A percentile compares a stretch with the other conserved stretches of the same genome.
These are phyloP conservation scores for Mediolabrus comicus DNA, from an alignment of 108 stramenopile genomes.

Conservation along the genomic window DNA sequence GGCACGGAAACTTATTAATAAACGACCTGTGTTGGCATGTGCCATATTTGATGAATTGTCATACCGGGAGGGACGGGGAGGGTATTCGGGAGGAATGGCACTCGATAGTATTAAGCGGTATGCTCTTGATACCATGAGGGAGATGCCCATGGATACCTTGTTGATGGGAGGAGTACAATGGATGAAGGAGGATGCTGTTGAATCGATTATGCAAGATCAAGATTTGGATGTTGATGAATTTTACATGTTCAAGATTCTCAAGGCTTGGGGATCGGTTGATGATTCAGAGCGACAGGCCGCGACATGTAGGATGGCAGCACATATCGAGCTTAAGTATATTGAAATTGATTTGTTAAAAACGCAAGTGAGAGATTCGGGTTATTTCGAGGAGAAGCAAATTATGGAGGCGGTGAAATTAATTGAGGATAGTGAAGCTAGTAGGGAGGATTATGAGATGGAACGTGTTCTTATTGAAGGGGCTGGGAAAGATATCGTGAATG, in stretches of 20 bases:
- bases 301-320: conserved; percentile 24
- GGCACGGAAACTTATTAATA: conserved; percentile 44
- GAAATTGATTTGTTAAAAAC: conserved; percentile 45
- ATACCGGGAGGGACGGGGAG: conserved; percentile 25
- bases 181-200: conserved; percentile 42
- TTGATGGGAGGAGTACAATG: conserved; percentile 56
- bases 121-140: conserved; percentile 48
- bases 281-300: conserved; percentile 10
- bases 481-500: conserved; percentile 46
- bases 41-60: conserved; percentile 68
- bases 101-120: conserved; percentile 39
- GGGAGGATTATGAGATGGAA: conserved; percentile 46
- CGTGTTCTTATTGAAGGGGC: conserved; percentile 68
- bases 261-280: conserved; percentile 43
- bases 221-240: conserved; percentile 63
- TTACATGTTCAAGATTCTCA: conserved; percentile 63
- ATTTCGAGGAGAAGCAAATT: conserved; percentile 41
- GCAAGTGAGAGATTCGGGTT: conserved; percentile 44
- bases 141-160: conserved; percentile 44
- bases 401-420: conserved; percentile 44
- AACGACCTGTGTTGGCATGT: conserved; percentile 59
- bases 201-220: conserved; percentile 44
- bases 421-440: conserved; percentile 40
- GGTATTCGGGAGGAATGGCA: not conserved
- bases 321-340: conserved; percentile 56